These are phyloP conservation scores for Carex kokanica DNA, from an alignment of 176 grass and related monocot species.

Conservation along the genomic window DNA sequence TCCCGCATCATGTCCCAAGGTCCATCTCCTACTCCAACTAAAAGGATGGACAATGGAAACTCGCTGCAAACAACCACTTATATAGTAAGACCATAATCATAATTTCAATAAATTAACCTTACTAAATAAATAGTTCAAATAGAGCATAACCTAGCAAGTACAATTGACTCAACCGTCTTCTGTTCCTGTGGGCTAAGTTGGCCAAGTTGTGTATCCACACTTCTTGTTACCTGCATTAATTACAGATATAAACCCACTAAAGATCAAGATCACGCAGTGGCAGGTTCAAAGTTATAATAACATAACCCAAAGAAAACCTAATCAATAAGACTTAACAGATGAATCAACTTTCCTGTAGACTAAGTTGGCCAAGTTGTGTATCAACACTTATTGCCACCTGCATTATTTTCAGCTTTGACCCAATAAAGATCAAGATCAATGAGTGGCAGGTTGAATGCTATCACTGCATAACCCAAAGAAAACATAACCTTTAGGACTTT, in stretches of 20 bases:
- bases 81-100: slow-evolving; percentile 2
- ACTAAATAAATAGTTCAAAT: not conserved
- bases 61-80: slow-evolving; percentile 30
- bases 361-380: slow-evolving; percentile 21
- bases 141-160: slow-evolving; percentile 36
- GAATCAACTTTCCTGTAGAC: slow-evolving; percentile 31
- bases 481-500: not conserved
- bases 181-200: slow-evolving; percentile 42
- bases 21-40: slow-evolving; percentile 54
- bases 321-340: not conserved
- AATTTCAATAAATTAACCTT: slow-evolving; percentile 15
- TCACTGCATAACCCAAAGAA: slow-evolving; percentile 12
- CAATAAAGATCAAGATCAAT: not conserved
- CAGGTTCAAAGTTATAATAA: not conserved
- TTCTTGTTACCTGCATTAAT: slow-evolving; percentile 42
- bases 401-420: not conserved
- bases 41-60: slow-evolving; percentile 42
- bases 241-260: not conserved
- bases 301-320: not conserved
- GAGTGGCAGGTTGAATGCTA: not conserved
- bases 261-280: not conserved
- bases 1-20: slow-evolving; percentile 49
- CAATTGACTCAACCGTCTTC: slow-evolving; percentile 44
- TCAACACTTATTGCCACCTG: slow-evolving; percentile 35
- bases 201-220: slow-evolving; percentile 36